Evolutionary conservation across 257 asterid species (phyloP).

Genomic region (Linaria vulgaris): DNA sequence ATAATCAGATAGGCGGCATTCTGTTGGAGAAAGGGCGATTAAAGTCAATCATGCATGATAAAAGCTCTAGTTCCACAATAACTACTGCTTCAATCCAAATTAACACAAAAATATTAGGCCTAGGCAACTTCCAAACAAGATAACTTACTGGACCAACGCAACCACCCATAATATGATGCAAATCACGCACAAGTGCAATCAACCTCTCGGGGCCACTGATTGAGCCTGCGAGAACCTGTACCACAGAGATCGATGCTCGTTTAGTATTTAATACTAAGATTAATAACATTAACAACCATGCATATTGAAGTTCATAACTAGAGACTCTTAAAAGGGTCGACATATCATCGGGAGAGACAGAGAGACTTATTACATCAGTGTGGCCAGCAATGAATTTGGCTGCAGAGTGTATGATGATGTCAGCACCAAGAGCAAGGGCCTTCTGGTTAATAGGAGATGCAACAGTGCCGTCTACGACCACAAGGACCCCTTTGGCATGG

Average conservation of each 20-base stretch:
- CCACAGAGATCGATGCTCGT: conserved; percentile 14
- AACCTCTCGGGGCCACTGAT: conserved; percentile 82
- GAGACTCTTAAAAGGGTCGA: too few relatives aligned
- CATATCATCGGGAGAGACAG: too few relatives aligned
- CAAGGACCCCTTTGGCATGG: conserved; percentile 82
- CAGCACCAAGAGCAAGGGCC: conserved; percentile 94
- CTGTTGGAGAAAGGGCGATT: conserved; percentile 42
- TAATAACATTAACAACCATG: not conserved
- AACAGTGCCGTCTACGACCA: conserved; percentile 77
- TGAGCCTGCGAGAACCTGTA: conserved; percentile 85
- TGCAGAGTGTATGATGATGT: conserved; percentile 81
- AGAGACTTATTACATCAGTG: conserved; percentile 54
- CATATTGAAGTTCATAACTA: too few relatives aligned
- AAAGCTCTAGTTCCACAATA: too few relatives aligned
- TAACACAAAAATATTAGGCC: not conserved
- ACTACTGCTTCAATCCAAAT: conserved; percentile 6
- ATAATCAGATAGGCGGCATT: conserved; percentile 87
- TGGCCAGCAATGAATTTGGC: conserved; percentile 93
- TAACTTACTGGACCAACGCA: conserved; percentile 76
- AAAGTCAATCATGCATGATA: conserved; percentile 19
- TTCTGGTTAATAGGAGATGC: conserved; percentile 93
- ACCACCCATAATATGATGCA: conserved; percentile 93
- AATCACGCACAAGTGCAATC: conserved; percentile 60
- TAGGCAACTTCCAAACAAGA: not conserved
- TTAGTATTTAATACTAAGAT: conserved; percentile 7